Evolutionary conservation across 2,329 filamentous ascomycete species (phyloP).

Genomic region (Pseudogymnoascus sp.): DNA sequence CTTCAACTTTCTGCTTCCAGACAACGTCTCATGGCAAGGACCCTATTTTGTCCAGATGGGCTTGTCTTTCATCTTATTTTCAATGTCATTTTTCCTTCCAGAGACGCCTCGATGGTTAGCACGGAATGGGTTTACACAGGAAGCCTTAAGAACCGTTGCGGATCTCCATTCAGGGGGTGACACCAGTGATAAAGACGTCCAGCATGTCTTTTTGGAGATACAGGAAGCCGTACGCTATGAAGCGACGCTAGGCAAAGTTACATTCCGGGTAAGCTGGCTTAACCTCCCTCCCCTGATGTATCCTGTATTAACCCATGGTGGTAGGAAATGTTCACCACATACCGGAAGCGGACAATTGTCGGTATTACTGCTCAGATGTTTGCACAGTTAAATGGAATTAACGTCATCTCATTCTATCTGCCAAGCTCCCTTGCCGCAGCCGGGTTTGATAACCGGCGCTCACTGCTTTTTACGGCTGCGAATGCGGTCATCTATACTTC

Average conservation of each 20-base stretch:
- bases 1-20: conserved; percentile 31
- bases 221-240: conserved; percentile 34
- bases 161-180: conserved; percentile 34
- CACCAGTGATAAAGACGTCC: conserved; percentile 29
- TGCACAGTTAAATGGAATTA: conserved; percentile 36
- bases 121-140: conserved; percentile 33
- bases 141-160: conserved; percentile 34
- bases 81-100: conserved; percentile 33
- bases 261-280: conserved; percentile 25
- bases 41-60: conserved; percentile 29
- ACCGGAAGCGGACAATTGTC: conserved; percentile 36
- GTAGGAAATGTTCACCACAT: conserved; percentile 36
- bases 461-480: conserved; percentile 34
- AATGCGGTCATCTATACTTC: conserved; percentile 35
- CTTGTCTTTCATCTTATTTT: conserved; percentile 28
- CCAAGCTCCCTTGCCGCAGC: conserved; percentile 31
- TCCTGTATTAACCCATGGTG: neutral
- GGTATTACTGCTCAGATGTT: conserved; percentile 36
- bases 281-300: neutral
- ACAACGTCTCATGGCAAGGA: conserved; percentile 29
- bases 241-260: conserved; percentile 29
- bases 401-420: conserved; percentile 37
- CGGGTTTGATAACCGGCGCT: conserved; percentile 31
- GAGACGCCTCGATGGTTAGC: conserved; percentile 37
- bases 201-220: conserved; percentile 32